A percentile compares a stretch with the other conserved stretches of the same genome.
phyloP scores from a whole-genome alignment of 768 basidiomycete genomes.

The Thelephora aurantiotincta region DNA sequence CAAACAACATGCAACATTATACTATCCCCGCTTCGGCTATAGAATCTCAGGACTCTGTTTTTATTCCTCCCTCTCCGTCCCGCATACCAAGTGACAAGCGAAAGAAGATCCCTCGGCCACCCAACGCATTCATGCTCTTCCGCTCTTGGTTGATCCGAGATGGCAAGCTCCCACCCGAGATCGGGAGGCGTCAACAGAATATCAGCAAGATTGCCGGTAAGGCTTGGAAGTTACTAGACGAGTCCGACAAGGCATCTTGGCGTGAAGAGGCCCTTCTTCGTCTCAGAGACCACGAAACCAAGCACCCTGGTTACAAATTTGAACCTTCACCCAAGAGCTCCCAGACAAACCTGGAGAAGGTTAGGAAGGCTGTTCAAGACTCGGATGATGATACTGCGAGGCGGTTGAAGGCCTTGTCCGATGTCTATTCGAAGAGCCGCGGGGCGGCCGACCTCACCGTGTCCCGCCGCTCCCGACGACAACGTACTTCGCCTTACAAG shows the following conservation, averaged over 20 bases:
- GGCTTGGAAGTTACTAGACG: constrained; percentile 33
- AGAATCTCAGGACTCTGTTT: too few species aligned
- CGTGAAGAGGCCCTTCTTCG: constrained; percentile 15
- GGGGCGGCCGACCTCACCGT: too few species aligned
- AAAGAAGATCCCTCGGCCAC: constrained; percentile 29
- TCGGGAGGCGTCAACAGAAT: constrained; percentile 40
- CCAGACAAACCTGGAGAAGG: too few species aligned
- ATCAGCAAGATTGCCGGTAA: constrained; percentile 37
- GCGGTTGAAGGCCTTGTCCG: too few species aligned
- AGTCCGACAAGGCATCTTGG: constrained; percentile 23
- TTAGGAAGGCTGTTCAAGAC: too few species aligned
- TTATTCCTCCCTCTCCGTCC: too few species aligned
- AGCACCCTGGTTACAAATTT: constrained; percentile 18
- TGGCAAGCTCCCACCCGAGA: constrained; percentile 24
- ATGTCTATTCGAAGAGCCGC: too few species aligned
- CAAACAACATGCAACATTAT: not conserved
- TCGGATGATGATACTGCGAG: too few species aligned
- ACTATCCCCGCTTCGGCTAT: not conserved
- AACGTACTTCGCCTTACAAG: too few species aligned
- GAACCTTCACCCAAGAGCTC: constrained; percentile 13
- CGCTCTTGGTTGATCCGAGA: constrained; percentile 35
- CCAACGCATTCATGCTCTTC: constrained; percentile 47
- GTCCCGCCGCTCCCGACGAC: too few species aligned
- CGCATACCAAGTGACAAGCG: not conserved
- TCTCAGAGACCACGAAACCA: constrained; percentile 15